A percentile compares a stretch with the other conserved stretches of the same genome.
phyloP scores from a whole-genome alignment of 805 yeast genomes.

The Starmerella etchellsii region DNA sequence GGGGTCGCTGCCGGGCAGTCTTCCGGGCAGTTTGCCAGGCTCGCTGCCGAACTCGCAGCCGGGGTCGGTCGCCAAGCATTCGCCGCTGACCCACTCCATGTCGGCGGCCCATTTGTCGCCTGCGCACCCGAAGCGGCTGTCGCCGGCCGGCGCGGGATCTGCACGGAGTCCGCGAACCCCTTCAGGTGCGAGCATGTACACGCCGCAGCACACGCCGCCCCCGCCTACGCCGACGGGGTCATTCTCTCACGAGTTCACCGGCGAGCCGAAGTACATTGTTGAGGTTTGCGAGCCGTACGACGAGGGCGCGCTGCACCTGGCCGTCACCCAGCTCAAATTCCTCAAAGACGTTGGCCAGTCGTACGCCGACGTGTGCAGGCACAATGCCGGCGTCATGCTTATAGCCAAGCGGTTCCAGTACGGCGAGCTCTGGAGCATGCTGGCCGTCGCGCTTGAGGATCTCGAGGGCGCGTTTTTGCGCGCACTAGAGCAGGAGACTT shows the following conservation, averaged over 20 bases:
- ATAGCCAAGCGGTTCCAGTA: constrained; percentile 4
- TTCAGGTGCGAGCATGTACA: not conserved
- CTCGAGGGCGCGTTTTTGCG: constrained; percentile 10
- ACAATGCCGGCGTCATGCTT: constrained; percentile 40
- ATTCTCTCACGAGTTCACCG: not conserved
- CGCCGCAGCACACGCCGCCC: not conserved
- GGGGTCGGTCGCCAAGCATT: not conserved
- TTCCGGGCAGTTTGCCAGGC: not conserved
- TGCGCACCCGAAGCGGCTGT: no score
- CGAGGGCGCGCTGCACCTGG: constrained; percentile 9
- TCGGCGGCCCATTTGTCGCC: no score
- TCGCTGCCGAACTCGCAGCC: constrained; percentile 1
- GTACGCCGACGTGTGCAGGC: constrained; percentile 41
- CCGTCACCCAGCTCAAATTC: constrained; percentile 18
- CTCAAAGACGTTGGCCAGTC: constrained; percentile 36
- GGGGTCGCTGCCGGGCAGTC: not conserved
- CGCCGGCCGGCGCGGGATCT: no score
- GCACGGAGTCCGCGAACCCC: no score
- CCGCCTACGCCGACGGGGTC: not conserved
- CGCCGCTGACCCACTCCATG: no score
- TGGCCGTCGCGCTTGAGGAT: constrained; percentile 15
- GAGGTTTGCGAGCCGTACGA: constrained; percentile 37
- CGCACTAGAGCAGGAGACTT: not conserved
- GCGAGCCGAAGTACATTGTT: constrained; percentile 17
- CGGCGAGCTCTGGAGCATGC: constrained; percentile 17